Evolutionary conservation across 306 rosid species (phyloP).

Genomic region (Lathyrus aphaca): DNA sequence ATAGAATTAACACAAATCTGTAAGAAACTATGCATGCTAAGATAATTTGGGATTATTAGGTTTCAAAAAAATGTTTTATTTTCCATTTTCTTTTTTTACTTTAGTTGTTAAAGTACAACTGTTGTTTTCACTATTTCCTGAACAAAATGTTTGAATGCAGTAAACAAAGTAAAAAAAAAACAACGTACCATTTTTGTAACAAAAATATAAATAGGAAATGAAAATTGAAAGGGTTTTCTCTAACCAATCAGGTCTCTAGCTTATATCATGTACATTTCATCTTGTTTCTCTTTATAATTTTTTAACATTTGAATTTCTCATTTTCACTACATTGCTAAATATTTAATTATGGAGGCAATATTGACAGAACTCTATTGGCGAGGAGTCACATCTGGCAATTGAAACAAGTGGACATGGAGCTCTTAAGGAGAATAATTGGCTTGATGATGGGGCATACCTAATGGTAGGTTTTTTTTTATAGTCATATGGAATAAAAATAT

Average conservation of each 20-base stretch:
- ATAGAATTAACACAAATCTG: not conserved
- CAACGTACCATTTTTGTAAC: not conserved
- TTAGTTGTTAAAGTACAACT: not conserved
- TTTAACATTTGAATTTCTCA: conserved; percentile 14
- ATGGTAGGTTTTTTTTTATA: conserved; percentile 64
- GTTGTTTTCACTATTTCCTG: not conserved
- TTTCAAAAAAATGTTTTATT: not conserved
- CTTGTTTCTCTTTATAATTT: not conserved
- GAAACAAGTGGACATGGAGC: conserved; percentile 99
- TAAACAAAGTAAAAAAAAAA: not conserved
- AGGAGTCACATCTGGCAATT: conserved; percentile 95
- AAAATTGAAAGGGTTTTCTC: not conserved
- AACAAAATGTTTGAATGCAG: conserved; percentile 5
- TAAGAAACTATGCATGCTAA: conserved; percentile 10
- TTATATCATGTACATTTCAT: conserved; percentile 8
- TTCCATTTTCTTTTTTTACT: not conserved
- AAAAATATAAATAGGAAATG: not conserved
- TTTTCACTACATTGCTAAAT: conserved; percentile 15
- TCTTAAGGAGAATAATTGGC: conserved; percentile 98
- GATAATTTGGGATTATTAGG: conserved; percentile 16
- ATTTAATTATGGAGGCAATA: conserved; percentile 35
- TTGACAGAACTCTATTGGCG: conserved; percentile 77
- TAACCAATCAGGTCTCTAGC: not conserved
- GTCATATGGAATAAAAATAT: not conserved
- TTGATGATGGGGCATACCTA: conserved; percentile 96